Conservation (phyloP, 495 filamentous ascomycete species). For the Penicillium manginii region DNA sequence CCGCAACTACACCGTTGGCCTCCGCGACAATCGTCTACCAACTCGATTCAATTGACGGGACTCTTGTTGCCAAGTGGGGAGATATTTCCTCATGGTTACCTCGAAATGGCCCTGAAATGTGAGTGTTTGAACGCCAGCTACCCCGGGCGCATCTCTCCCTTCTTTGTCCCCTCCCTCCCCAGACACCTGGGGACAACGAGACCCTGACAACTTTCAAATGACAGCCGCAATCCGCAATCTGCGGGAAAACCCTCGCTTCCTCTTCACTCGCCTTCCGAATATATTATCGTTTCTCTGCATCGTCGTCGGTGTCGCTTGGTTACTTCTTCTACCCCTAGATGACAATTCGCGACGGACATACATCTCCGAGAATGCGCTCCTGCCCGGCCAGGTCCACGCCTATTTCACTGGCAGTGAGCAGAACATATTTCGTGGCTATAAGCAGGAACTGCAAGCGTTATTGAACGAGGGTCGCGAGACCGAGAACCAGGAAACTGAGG, state of each 20-base stretch:
- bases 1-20: constrained; percentile 10
- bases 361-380: constrained; percentile 95
- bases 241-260: constrained; percentile 47
- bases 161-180: neutral
- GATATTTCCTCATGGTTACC: constrained; percentile 26
- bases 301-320: constrained; percentile 85
- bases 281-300: constrained; percentile 81
- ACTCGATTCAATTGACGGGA: constrained; percentile 16
- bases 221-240: constrained; percentile 47
- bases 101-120: constrained; percentile 49
- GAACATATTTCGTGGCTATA: constrained; percentile 90
- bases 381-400: constrained; percentile 95
- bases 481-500: constrained; percentile 23
- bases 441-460: constrained; percentile 71
- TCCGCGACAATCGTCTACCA: constrained; percentile 9
- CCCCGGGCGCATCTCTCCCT: neutral
- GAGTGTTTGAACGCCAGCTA: constrained; percentile 20
- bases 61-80: constrained; percentile 22
- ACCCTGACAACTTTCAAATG: constrained; percentile 27
- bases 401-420: constrained; percentile 97
- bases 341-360: constrained; percentile 92
- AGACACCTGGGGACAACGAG: constrained; percentile 23
- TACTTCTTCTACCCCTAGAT: constrained; percentile 89
- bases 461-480: constrained; percentile 25
- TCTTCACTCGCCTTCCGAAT: constrained; percentile 45